Percentiles rank a stretch among this genome's conserved stretches.
Conservation (phyloP, 805 yeast genomes). For the Lachancea waltii region DNA sequence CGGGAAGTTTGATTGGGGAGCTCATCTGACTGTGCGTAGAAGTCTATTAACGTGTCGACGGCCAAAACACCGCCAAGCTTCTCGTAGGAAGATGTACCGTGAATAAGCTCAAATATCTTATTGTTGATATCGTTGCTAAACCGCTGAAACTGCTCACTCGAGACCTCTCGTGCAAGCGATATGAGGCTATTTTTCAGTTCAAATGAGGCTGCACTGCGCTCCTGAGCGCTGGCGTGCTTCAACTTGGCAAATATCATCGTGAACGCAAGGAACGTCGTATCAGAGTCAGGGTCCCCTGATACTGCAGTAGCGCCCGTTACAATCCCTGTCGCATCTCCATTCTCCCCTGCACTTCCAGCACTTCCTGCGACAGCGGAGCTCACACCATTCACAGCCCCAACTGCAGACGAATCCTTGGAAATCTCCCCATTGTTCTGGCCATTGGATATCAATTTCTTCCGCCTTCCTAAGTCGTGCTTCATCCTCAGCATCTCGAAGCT, state of each 20-base stretch:
- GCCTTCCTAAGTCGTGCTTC: slow-evolving; percentile 22
- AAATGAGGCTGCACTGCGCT: slow-evolving; percentile 48
- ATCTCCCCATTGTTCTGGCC: slow-evolving; percentile 22
- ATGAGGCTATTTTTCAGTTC: slow-evolving; percentile 66
- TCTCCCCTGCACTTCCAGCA: slow-evolving; percentile 16
- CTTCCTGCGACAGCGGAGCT: slow-evolving; percentile 15
- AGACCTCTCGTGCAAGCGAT: slow-evolving; percentile 69
- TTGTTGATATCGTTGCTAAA: slow-evolving; percentile 83
- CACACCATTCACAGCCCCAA: slow-evolving; percentile 12
- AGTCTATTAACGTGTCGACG: slow-evolving; percentile 77
- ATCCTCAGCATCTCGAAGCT: slow-evolving; percentile 16
- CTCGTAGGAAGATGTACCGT: slow-evolving; percentile 62
- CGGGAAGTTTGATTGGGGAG: slow-evolving; percentile 84
- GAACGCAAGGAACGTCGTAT: slow-evolving; percentile 29
- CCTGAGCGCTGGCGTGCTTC: slow-evolving; percentile 32
- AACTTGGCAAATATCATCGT: slow-evolving; percentile 34
- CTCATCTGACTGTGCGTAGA: slow-evolving; percentile 77
- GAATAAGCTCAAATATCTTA: slow-evolving; percentile 77
- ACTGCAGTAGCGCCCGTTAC: slow-evolving; percentile 5
- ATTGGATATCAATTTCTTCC: slow-evolving; percentile 21
- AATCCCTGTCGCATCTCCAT: slow-evolving; percentile 17
- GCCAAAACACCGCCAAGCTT: slow-evolving; percentile 90
- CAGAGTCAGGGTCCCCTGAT: slow-evolving; percentile 17
- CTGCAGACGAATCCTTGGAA: slow-evolving; percentile 15
- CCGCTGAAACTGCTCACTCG: slow-evolving; percentile 73